These are phyloP conservation scores for Ceratocystis destructans DNA, from an alignment of 2,329 filamentous ascomycete species.

Conservation along the genomic window DNA sequence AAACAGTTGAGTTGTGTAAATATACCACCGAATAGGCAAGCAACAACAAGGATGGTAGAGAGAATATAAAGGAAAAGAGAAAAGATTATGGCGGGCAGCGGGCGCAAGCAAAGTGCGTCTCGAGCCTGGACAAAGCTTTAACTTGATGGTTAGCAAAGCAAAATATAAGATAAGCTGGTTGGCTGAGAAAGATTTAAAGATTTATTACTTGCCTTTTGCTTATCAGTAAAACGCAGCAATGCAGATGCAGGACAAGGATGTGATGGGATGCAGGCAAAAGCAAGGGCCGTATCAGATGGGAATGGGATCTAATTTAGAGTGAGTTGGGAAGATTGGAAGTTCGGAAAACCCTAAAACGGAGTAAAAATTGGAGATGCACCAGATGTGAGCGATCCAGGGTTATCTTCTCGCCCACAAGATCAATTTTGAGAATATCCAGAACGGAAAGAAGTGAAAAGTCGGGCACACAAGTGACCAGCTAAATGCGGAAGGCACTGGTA, in stretches of 20 bases:
- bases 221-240: conserved; percentile 11
- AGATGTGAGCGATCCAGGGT: no score
- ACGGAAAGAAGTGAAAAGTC: no score
- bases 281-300: background rate
- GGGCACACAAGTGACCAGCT: no score
- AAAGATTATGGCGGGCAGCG: background rate
- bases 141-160: conserved; percentile 8
- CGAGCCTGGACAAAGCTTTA: conserved; percentile 7
- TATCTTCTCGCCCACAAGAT: no score
- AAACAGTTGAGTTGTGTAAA: background rate
- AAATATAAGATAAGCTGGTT: conserved; percentile 17
- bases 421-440: no score
- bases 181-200: background rate
- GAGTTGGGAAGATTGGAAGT: no score
- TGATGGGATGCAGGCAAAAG: background rate
- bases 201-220: conserved; percentile 7
- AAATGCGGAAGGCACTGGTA: no score
- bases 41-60: background rate
- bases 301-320: no score
- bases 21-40: background rate
- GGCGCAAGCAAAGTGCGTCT: conserved; percentile 5
- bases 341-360: no score
- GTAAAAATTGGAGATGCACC: no score
- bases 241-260: background rate
- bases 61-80: conserved; percentile 4